These are phyloP conservation scores for Trichoderma erinaceum DNA, from an alignment of 495 filamentous ascomycete genomes.

Conservation along the genomic window DNA sequence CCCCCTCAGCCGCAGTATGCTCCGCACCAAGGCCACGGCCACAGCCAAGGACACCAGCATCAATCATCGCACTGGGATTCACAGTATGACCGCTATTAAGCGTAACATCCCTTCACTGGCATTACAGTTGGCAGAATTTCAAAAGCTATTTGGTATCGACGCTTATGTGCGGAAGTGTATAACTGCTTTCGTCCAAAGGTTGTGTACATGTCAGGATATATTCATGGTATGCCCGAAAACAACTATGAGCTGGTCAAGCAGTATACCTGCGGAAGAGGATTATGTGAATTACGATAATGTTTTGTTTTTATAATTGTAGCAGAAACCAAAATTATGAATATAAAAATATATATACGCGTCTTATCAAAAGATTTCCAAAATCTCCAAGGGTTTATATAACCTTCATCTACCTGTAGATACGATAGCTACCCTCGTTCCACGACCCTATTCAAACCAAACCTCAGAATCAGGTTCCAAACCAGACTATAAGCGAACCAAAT, in stretches of 20 bases:
- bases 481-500: not conserved
- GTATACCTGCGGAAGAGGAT: not conserved
- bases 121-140: not conserved
- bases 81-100: conserved; percentile 3
- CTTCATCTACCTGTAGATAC: not conserved
- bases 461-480: not conserved
- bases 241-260: not conserved
- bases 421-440: not conserved
- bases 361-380: too few species aligned
- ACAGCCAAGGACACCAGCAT: not conserved
- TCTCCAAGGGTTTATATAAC: not conserved
- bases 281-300: not conserved
- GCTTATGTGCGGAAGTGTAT: not conserved
- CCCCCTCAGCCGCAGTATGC: not conserved
- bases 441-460: not conserved
- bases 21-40: not conserved
- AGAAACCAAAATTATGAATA: too few species aligned
- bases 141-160: not conserved
- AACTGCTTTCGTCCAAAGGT: not conserved
- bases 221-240: not conserved
- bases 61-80: not conserved
- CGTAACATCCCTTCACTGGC: not conserved
- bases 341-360: too few species aligned
- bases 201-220: not conserved
- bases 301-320: not conserved